phyloP scores from a whole-genome alignment of 1,284 basidiomycete species.

The Ganoderma sp. region DNA sequence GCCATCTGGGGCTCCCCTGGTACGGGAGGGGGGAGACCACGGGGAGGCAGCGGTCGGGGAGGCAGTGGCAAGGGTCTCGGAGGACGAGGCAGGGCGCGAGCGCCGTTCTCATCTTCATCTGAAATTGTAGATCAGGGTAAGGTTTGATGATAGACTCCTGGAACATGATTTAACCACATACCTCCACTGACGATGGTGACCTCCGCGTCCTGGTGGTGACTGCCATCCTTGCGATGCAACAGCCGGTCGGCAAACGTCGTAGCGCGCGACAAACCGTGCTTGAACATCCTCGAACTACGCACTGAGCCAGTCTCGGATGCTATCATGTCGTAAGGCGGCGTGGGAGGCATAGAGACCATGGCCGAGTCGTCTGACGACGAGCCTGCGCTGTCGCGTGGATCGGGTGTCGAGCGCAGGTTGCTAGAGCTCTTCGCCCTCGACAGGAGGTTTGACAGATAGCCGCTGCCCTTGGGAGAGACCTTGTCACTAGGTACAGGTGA shows the following conservation, averaged over 20 bases:
- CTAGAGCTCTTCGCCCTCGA: conserved; percentile 37
- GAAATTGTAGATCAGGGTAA: neutral
- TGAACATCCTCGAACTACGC: conserved; percentile 39
- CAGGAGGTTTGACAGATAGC: conserved; percentile 39
- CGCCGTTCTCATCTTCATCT: conserved; percentile 28
- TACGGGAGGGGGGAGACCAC: conserved; percentile 25
- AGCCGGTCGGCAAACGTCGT: conserved; percentile 42
- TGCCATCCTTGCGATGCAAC: conserved; percentile 37
- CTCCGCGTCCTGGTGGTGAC: conserved; percentile 28
- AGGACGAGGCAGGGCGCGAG: conserved; percentile 25
- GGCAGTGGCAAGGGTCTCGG: conserved; percentile 28
- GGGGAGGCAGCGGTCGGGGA: conserved; percentile 25
- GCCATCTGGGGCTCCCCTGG: conserved; percentile 15
- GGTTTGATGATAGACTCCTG: neutral
- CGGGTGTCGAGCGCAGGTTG: conserved; percentile 30
- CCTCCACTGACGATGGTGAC: conserved; percentile 30
- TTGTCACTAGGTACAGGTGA: conserved; percentile 36
- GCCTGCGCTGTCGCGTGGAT: conserved; percentile 41
- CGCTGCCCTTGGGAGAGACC: conserved; percentile 36
- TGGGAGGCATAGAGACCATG: conserved; percentile 41
- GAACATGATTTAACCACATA: conserved; percentile 12
- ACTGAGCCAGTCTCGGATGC: conserved; percentile 23
- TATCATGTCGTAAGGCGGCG: conserved; percentile 37
- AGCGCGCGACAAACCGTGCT: conserved; percentile 41
- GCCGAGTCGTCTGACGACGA: conserved; percentile 44